These are phyloP conservation scores for Aegle marmelos DNA, from an alignment of 345 rosid genomes.

Conservation along the genomic window DNA sequence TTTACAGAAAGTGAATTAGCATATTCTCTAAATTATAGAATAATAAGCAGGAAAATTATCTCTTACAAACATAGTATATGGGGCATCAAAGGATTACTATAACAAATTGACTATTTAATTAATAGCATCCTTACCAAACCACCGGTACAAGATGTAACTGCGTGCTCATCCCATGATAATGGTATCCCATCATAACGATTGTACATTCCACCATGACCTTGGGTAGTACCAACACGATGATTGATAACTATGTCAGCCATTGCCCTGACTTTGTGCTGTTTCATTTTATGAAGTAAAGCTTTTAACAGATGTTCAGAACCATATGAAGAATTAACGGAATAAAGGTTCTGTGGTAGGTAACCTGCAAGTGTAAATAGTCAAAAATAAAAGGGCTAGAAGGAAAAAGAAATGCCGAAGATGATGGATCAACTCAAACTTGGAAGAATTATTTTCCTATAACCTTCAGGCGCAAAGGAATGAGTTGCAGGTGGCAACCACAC, in stretches of 20 bases:
- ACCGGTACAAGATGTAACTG: conserved; percentile 89
- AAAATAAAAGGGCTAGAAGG: neutral
- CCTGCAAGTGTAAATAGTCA: conserved; percentile 34
- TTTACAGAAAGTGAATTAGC: neutral
- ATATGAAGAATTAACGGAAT: conserved; percentile 72
- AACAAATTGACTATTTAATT: neutral
- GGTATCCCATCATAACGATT: conserved; percentile 91
- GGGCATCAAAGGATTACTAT: neutral
- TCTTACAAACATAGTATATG: neutral
- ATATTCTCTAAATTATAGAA: neutral
- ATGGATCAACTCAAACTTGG: conserved; percentile 2
- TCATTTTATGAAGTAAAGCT: conserved; percentile 69
- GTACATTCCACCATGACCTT: conserved; percentile 80
- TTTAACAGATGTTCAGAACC: conserved; percentile 73
- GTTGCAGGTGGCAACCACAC: conserved; percentile 87
- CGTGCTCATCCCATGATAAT: conserved; percentile 75
- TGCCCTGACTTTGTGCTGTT: conserved; percentile 69
- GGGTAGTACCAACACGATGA: conserved; percentile 84
- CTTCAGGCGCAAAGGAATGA: conserved; percentile 80
- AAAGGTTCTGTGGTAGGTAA: conserved; percentile 87
- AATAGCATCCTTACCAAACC: conserved; percentile 53
- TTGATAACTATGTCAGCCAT: conserved; percentile 96
- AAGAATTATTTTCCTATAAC: conserved; percentile 30
- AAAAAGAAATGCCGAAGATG: neutral
- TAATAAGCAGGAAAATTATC: neutral